These are phyloP conservation scores for Mycena vitilis DNA, from an alignment of 768 basidiomycete genomes.

Conservation along the genomic window DNA sequence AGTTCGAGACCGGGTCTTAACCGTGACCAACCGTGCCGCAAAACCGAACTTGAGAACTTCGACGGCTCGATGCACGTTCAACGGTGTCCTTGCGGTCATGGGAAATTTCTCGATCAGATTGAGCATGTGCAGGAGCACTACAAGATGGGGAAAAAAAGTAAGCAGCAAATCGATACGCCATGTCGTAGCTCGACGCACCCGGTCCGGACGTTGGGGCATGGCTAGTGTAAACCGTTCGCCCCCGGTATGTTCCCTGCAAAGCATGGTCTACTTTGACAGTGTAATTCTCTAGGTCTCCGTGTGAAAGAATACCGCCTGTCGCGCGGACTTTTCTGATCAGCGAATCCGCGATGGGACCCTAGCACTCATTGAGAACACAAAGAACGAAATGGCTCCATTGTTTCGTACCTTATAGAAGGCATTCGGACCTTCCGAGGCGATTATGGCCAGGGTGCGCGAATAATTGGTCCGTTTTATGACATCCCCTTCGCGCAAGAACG, in stretches of 20 bases:
- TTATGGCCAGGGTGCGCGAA: conserved; percentile 77
- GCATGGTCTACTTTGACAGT: conserved; percentile 76
- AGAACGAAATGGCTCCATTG: conserved; percentile 34
- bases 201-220: conserved; percentile 90
- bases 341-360: conserved; percentile 87
- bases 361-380: conserved; percentile 28
- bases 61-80: conserved; percentile 83
- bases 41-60: conserved; percentile 87
- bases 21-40: conserved; percentile 53
- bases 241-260: conserved; percentile 80
- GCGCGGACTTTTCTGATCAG: conserved; percentile 75
- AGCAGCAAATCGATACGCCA: conserved; percentile 4
- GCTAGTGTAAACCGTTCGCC: conserved; percentile 84
- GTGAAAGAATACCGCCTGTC: conserved; percentile 85
- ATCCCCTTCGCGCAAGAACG: conserved; percentile 80
- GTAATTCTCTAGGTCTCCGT: conserved; percentile 80
- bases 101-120: conserved; percentile 87
- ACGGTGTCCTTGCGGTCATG: conserved; percentile 61
- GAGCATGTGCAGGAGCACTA: conserved; percentile 90
- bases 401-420: conserved; percentile 81
- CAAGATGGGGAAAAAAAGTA: neutral
- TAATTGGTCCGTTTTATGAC: conserved; percentile 77
- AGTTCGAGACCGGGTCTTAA: neutral
- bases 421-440: conserved; percentile 81
- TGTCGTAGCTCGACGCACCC: conserved; percentile 46